These are phyloP conservation scores for Drosera spatulata DNA, from an alignment of 179 eudicot genomes.

Conservation along the genomic window DNA sequence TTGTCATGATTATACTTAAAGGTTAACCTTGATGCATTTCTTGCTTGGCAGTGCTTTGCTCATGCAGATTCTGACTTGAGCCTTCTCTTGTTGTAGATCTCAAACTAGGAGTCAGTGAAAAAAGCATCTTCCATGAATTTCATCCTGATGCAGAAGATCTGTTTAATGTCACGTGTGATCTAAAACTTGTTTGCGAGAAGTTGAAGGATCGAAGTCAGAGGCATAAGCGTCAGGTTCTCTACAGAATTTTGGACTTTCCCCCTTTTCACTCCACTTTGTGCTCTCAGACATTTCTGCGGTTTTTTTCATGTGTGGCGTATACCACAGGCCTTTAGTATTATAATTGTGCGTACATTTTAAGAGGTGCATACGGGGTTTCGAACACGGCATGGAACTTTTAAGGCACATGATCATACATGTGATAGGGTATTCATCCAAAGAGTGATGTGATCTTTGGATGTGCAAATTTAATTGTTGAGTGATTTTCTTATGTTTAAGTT, in stretches of 20 bases:
- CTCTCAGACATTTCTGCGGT: not conserved
- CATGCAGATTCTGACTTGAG: not conserved
- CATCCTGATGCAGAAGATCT: conserved; percentile 98
- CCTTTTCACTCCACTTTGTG: not conserved
- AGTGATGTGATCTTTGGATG: no score
- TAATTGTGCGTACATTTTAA: no score
- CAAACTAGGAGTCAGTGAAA: conserved; percentile 89
- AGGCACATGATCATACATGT: no score
- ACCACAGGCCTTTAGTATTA: no score
- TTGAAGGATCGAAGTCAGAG: conserved; percentile 67
- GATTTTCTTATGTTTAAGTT: no score
- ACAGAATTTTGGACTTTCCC: no score
- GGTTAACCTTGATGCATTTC: conserved; percentile 16
- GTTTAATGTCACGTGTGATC: conserved; percentile 93
- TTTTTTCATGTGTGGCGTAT: not conserved
- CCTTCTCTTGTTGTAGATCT: conserved; percentile 32
- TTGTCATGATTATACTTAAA: conserved; percentile 84
- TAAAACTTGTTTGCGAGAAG: conserved; percentile 83
- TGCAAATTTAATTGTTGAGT: no score
- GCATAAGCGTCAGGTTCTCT: conserved; percentile 68
- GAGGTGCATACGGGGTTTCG: no score
- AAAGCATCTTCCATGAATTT: conserved; percentile 80
- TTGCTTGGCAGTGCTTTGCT: not conserved
- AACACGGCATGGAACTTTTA: no score
- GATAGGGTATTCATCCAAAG: no score